These are phyloP conservation scores for Mortierella sp. DNA, from an alignment of 371 early-diverging fungal genomes.

Conservation along the genomic window DNA sequence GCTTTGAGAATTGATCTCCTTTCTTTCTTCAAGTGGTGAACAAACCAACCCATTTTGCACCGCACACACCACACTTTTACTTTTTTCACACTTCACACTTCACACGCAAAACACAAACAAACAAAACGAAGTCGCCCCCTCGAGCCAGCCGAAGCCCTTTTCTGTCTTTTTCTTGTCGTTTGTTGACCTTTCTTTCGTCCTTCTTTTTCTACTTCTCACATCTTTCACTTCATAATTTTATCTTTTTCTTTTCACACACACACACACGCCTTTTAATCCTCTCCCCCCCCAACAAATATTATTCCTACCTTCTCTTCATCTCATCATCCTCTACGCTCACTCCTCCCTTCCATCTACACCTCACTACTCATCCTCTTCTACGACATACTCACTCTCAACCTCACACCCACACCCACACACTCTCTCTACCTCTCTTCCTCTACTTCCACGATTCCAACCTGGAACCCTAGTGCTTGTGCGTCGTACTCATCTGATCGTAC, in stretches of 20 bases:
- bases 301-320: background rate
- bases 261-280: background rate
- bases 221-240: background rate
- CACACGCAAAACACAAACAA: background rate
- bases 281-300: background rate
- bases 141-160: conserved; percentile 8
- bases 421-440: background rate
- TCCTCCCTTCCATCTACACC: background rate
- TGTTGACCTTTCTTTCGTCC: background rate
- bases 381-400: background rate
- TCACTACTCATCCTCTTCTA: background rate
- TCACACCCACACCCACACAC: background rate
- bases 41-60: background rate
- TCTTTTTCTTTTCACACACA: background rate
- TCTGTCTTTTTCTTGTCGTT: background rate
- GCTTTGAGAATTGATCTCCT: no score
- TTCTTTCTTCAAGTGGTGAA: background rate
- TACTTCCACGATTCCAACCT: background rate
- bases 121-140: background rate
- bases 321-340: conserved; percentile 1
- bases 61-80: background rate
- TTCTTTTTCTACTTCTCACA: background rate
- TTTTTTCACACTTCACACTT: no score
- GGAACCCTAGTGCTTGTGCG: background rate
- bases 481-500: conserved; percentile 4